Percentiles rank a stretch among this genome's conserved stretches.
Evolutionary conservation across 441 rosid genomes (phyloP).

Genomic region (Theobroma grandiflorum): DNA sequence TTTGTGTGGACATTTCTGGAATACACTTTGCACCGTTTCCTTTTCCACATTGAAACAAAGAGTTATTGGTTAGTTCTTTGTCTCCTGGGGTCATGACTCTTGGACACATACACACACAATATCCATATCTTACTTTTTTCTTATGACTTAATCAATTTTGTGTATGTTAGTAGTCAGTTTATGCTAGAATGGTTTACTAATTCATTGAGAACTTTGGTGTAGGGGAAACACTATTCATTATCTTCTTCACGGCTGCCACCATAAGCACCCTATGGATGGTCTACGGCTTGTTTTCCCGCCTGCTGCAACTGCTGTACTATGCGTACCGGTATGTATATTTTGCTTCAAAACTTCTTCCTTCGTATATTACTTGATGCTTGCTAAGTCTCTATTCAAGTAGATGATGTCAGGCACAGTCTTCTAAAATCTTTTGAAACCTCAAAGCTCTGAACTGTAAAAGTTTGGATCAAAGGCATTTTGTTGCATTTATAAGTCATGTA

Average conservation of each 20-base stretch:
- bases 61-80: conserved; percentile 75
- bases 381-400: not conserved
- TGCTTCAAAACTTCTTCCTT: conserved; percentile 15
- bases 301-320: conserved; percentile 82
- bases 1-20: conserved; percentile 88
- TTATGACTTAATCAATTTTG: not conserved
- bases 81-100: not conserved
- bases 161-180: conserved; percentile 17
- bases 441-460: not conserved
- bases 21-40: conserved; percentile 90
- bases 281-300: conserved; percentile 98
- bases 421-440: not conserved
- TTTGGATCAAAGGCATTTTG: not conserved
- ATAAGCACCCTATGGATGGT: conserved; percentile 99
- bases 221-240: conserved; percentile 96
- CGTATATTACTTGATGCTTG: not conserved
- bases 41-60: conserved; percentile 88
- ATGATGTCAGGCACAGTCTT: not conserved
- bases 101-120: conserved; percentile 1
- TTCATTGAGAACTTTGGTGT: conserved; percentile 10
- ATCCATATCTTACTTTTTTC: not conserved
- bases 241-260: conserved; percentile 98
- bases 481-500: not conserved
- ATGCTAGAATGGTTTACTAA: not conserved
- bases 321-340: conserved; percentile 61